Evolutionary conservation across 352 stramenopile species (phyloP), one percentile per base, ranked within the genome.

Genomic region (Salisapilia sapeloensis): DNA sequence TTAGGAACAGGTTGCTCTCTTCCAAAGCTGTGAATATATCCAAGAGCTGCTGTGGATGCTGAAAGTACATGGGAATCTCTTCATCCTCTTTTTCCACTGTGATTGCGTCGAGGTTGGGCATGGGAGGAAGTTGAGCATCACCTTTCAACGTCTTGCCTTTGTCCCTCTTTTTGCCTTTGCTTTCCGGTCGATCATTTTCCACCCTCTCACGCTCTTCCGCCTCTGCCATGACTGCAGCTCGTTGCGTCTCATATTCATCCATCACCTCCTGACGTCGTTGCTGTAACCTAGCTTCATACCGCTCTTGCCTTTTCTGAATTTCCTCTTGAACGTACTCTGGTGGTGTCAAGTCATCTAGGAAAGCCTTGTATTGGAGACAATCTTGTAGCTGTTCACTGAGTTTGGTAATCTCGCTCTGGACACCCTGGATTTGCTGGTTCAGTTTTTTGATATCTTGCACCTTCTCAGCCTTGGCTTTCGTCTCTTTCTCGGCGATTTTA

Each of bases 41-140:
- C 1, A 97, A 60, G 2, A 97, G 57, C 33, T 97, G 91, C 40
- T 90, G 56, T 9, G 90, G 87, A 14, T 93, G 60, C 33, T 87
- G 66, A 44, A 97, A 97, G 48, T 96, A 96, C 83, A 97, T 96
- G 12, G 85, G 85, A 22, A 90, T 67, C 38, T 97, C 86, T 33
- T 96, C 85, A 0, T 63, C 89, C 38, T 64, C 84, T 40, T 67
- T 90, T 8, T 58, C 79, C 6, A 74, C 46, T 4, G 42, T 45
- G 53, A 83, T 65, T 14, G 42, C 51, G 16, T 83, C 65, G 10
- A 85, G 25, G 20, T 82, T 81, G 3, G 72, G 67, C 56, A 83
- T 71, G 2, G 64, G 42, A 2, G 67, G 62, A 12, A 85, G 22
- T 7, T 46, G 29, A 14, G 63, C 50, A 19, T 77, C 53, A 15